Evolutionary conservation across 192 early-diverging fungal species (phyloP).

Genomic region (Ramicandelaber brevisporus): DNA sequence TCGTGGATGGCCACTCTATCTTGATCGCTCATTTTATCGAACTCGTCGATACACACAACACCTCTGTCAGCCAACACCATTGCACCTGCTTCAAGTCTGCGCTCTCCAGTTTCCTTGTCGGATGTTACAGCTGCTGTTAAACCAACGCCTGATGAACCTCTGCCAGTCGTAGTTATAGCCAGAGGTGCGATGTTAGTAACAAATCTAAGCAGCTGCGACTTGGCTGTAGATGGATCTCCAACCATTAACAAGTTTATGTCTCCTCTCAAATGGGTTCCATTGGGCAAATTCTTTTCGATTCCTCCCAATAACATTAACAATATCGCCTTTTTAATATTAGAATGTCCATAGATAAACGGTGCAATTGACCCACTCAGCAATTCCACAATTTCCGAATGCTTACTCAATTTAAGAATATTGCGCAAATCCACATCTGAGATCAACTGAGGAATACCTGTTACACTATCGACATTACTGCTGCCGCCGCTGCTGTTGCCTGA

Average conservation of each 20-base stretch:
- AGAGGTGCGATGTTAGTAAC: conserved; percentile 85
- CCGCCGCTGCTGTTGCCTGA: conserved; percentile 35
- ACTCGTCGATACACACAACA: conserved; percentile 97
- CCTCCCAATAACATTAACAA: conserved; percentile 78
- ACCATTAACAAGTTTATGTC: conserved; percentile 98
- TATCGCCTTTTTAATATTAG: conserved; percentile 84
- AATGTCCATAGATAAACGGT: conserved; percentile 73
- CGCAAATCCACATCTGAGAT: conserved; percentile 67
- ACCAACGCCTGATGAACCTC: conserved; percentile 91
- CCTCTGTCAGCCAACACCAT: conserved; percentile 97
- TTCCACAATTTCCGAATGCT: conserved; percentile 46
- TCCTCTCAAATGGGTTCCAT: conserved; percentile 87
- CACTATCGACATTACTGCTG: conserved; percentile 1
- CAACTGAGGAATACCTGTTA: conserved; percentile 29
- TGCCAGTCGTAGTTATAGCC: conserved; percentile 89
- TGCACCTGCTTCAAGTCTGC: conserved; percentile 85
- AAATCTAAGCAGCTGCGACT: conserved; percentile 94
- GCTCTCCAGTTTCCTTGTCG: conserved; percentile 89
- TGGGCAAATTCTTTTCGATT: conserved; percentile 74
- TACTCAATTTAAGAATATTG: conserved; percentile 55
- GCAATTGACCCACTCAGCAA: conserved; percentile 68
- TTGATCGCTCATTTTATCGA: conserved; percentile 96
- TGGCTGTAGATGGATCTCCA: conserved; percentile 95
- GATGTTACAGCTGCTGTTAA: conserved; percentile 87
- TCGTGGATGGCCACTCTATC: conserved; percentile 98